These are phyloP conservation scores for Quercus dentata DNA, from an alignment of 306 rosid species.

Conservation along the genomic window DNA sequence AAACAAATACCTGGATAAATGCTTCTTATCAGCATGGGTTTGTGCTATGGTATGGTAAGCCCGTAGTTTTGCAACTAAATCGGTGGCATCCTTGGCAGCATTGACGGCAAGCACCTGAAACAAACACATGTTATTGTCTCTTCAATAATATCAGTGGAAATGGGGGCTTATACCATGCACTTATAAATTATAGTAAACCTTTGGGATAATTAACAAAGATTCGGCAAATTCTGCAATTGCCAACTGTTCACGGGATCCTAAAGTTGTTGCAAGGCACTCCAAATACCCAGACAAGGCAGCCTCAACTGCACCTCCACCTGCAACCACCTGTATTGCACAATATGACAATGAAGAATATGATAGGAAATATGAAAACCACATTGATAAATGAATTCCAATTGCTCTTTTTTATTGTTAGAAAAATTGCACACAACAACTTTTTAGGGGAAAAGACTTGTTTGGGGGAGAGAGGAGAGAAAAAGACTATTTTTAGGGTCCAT, in stretches of 20 bases:
- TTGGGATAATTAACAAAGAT: slow-evolving; percentile 81
- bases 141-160: background rate
- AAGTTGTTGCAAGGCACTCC: slow-evolving; percentile 93
- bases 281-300: slow-evolving; percentile 87
- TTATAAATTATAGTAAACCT: slow-evolving; percentile 34
- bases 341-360: slow-evolving; percentile 6
- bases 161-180: background rate
- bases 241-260: slow-evolving; percentile 98
- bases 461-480: too few species aligned
- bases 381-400: too few species aligned
- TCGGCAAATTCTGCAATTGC: slow-evolving; percentile 99
- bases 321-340: slow-evolving; percentile 65
- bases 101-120: slow-evolving; percentile 90
- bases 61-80: slow-evolving; percentile 83
- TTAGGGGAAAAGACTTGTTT: too few species aligned
- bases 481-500: too few species aligned
- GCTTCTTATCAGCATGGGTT: slow-evolving; percentile 85
- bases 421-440: too few species aligned
- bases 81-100: slow-evolving; percentile 98
- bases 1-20: slow-evolving; percentile 68
- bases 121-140: slow-evolving; percentile 14
- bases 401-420: too few species aligned
- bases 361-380: too few species aligned
- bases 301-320: slow-evolving; percentile 99
- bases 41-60: slow-evolving; percentile 88